Conservation (phyloP, 768 basidiomycete species). For the Phaeolepiota aurea region DNA sequence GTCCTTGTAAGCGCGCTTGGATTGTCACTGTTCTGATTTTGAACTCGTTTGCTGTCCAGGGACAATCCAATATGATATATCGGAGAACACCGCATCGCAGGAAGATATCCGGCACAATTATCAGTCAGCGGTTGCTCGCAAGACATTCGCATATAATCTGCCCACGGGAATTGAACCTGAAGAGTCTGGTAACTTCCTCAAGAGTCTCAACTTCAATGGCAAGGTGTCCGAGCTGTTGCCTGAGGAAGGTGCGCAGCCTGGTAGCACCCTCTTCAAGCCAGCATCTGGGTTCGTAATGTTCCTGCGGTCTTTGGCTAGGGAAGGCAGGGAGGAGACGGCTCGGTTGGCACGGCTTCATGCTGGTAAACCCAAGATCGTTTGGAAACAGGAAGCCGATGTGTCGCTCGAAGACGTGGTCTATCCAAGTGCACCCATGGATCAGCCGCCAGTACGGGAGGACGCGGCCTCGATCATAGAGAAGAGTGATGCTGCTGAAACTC, state of each 20-base stretch:
- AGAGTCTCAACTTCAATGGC: conserved; percentile 32
- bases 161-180: conserved; percentile 39
- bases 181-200: conserved; percentile 38
- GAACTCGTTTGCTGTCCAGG: conserved; percentile 28
- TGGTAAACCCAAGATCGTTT: conserved; percentile 39
- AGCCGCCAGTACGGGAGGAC: background rate
- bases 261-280: conserved; percentile 23
- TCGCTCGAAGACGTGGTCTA: background rate
- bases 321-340: conserved; percentile 33
- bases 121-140: conserved; percentile 25
- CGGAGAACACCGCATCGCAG: conserved; percentile 22
- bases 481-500: background rate
- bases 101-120: conserved; percentile 28
- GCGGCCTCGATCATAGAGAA: background rate
- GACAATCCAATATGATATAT: conserved; percentile 52
- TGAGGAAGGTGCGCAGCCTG: conserved; percentile 18
- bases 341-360: conserved; percentile 23
- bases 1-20: conserved; percentile 19
- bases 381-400: background rate
- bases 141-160: conserved; percentile 36
- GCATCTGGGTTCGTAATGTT: conserved; percentile 23
- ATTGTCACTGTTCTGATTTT: too few species aligned
- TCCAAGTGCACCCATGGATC: background rate
- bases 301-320: conserved; percentile 38
- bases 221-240: conserved; percentile 8